phyloP scores from a whole-genome alignment of 768 basidiomycete genomes.

The Rubroboletus pulcherrimus region DNA sequence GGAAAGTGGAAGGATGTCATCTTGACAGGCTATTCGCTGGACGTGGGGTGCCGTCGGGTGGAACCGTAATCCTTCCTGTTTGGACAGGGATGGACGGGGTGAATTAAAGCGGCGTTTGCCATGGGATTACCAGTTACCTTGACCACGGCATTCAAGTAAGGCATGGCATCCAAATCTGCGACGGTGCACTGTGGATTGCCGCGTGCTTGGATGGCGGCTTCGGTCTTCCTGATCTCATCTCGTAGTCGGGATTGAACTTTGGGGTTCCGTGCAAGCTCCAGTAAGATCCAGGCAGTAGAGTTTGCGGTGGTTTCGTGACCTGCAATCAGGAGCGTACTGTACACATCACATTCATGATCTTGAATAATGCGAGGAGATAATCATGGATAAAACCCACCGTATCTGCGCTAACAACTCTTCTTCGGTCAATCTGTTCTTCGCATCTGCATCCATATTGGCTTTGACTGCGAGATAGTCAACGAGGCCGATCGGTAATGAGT shows the following conservation, averaged over 20 bases:
- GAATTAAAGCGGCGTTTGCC: conserved; percentile 13
- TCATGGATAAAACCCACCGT: conserved; percentile 4
- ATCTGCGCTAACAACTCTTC: conserved; percentile 14
- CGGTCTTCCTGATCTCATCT: conserved; percentile 15
- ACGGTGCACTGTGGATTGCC: background rate
- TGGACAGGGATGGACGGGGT: background rate
- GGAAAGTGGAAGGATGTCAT: conserved; percentile 58
- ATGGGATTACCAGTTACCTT: conserved; percentile 17
- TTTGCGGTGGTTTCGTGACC: conserved; percentile 62
- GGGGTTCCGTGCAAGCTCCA: conserved; percentile 56
- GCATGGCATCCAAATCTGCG: conserved; percentile 49
- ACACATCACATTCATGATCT: background rate
- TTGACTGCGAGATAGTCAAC: conserved; percentile 12
- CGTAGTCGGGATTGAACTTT: conserved; percentile 59
- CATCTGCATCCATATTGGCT: conserved; percentile 24
- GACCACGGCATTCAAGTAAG: conserved; percentile 39
- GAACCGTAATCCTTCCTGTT: conserved; percentile 44
- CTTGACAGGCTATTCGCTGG: conserved; percentile 46
- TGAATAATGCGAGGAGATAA: background rate
- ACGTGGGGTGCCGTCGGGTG: conserved; percentile 47
- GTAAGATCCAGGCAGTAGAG: conserved; percentile 53
- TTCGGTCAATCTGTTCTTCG: conserved; percentile 15
- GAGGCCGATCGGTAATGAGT: background rate
- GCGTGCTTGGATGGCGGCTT: background rate
- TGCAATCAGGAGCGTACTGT: conserved; percentile 43